phyloP scores from a whole-genome alignment of 805 yeast genomes.

The Pichia phayaonensis region DNA sequence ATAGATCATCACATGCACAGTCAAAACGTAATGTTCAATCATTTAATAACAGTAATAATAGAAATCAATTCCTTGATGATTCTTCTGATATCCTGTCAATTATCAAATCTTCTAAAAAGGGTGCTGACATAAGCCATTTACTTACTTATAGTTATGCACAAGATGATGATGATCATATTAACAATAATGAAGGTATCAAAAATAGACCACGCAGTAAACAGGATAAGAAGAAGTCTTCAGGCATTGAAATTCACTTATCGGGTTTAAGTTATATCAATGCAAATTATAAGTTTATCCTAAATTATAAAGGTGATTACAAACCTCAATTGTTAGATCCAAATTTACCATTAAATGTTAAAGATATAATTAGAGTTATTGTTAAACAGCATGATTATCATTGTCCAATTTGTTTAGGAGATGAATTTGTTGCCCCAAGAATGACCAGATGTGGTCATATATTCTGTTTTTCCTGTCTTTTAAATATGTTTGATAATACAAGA shows the following conservation, averaged over 20 bases:
- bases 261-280: conserved; percentile 75
- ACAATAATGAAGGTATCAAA: conserved; percentile 5
- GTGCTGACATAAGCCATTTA: conserved; percentile 49
- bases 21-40: conserved; percentile 1
- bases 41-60: not conserved
- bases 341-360: conserved; percentile 51
- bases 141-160: conserved; percentile 47
- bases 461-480: conserved; percentile 74
- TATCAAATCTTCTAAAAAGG: conserved; percentile 21
- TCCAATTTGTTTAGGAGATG: conserved; percentile 84
- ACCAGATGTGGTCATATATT: conserved; percentile 89
- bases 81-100: conserved; percentile 14
- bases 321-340: conserved; percentile 69
- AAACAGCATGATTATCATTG: conserved; percentile 65
- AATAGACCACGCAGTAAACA: conserved; percentile 14
- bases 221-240: conserved; percentile 10
- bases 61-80: conserved; percentile 8
- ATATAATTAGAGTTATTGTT: conserved; percentile 65
- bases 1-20: not conserved
- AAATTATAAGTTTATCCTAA: conserved; percentile 77
- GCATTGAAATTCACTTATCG: conserved; percentile 35
- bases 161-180: conserved; percentile 4
- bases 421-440: conserved; percentile 91
- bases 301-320: conserved; percentile 45
- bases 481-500: conserved; percentile 48